Percentiles rank a stretch among this genome's conserved stretches.
Evolutionary conservation across 75 land plant species (phyloP).

Genomic region (Picea sitchensis): DNA sequence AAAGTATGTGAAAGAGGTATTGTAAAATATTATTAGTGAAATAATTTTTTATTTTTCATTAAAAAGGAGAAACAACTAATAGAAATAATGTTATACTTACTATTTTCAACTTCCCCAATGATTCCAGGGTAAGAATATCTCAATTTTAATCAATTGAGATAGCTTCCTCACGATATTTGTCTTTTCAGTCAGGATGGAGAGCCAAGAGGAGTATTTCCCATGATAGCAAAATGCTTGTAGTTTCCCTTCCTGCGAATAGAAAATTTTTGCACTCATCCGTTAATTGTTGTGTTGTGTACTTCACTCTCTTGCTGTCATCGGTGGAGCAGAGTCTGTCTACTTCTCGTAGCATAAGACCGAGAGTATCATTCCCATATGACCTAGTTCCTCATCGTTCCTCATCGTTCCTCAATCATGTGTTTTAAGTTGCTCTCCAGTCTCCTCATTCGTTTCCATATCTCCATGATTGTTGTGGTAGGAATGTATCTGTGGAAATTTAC

Average conservation of each 20-base stretch:
- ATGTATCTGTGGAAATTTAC: neutral
- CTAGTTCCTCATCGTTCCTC: neutral
- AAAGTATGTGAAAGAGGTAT: no score
- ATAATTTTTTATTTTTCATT: no score
- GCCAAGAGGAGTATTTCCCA: no score
- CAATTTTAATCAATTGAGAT: constrained; percentile 7
- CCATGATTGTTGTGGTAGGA: constrained; percentile 1
- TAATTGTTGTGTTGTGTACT: constrained; percentile 16
- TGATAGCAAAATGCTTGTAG: no score
- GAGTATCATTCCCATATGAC: constrained; percentile 27
- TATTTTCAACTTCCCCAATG: constrained; percentile 9
- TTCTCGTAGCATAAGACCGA: constrained; percentile 36
- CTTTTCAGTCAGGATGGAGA: no score
- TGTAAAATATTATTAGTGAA: no score
- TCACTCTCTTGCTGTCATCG: neutral
- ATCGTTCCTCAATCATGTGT: constrained; percentile 4
- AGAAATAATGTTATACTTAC: neutral
- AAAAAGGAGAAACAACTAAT: no score
- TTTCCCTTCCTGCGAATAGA: no score
- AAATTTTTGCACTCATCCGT: neutral
- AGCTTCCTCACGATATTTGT: no score
- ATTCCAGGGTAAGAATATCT: neutral
- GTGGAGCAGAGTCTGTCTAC: neutral
- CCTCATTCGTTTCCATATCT: neutral
- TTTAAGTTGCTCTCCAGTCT: neutral